These are phyloP conservation scores for Yamadazyma jaroonii DNA, from an alignment of 1,139 yeast species.

Conservation along the genomic window DNA sequence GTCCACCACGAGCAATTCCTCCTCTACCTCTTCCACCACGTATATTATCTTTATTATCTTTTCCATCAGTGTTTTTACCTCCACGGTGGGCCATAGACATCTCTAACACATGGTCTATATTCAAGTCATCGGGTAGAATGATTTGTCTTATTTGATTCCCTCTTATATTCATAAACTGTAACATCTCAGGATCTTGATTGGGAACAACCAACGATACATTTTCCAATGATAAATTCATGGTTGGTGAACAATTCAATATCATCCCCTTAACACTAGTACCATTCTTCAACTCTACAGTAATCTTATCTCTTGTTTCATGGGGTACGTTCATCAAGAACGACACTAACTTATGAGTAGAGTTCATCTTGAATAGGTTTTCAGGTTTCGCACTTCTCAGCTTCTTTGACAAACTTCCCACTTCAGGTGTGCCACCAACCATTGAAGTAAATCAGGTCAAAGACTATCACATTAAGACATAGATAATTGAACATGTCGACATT, in stretches of 20 bases:
- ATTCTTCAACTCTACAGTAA: slow-evolving; percentile 89
- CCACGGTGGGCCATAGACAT: slow-evolving; percentile 32
- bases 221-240: slow-evolving; percentile 86
- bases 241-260: slow-evolving; percentile 79
- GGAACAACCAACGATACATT: slow-evolving; percentile 75
- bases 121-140: slow-evolving; percentile 82
- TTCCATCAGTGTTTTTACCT: slow-evolving; percentile 43
- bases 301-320: slow-evolving; percentile 68
- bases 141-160: slow-evolving; percentile 90
- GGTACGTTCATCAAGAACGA: slow-evolving; percentile 82
- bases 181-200: slow-evolving; percentile 66
- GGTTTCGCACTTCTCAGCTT: neutral
- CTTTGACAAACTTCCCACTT: no score
- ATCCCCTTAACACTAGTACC: slow-evolving; percentile 55
- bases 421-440: no score
- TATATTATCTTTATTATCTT: slow-evolving; percentile 12
- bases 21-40: slow-evolving; percentile 9
- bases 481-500: slow-evolving; percentile 13
- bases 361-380: neutral
- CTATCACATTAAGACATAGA: no score
- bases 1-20: slow-evolving; percentile 4
- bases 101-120: slow-evolving; percentile 70
- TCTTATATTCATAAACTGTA: slow-evolving; percentile 81
- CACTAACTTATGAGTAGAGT: slow-evolving; percentile 35
- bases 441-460: no score